These are phyloP conservation scores for Trichoderma brevicompactum DNA, from an alignment of 2,329 filamentous ascomycete genomes.

Conservation along the genomic window DNA sequence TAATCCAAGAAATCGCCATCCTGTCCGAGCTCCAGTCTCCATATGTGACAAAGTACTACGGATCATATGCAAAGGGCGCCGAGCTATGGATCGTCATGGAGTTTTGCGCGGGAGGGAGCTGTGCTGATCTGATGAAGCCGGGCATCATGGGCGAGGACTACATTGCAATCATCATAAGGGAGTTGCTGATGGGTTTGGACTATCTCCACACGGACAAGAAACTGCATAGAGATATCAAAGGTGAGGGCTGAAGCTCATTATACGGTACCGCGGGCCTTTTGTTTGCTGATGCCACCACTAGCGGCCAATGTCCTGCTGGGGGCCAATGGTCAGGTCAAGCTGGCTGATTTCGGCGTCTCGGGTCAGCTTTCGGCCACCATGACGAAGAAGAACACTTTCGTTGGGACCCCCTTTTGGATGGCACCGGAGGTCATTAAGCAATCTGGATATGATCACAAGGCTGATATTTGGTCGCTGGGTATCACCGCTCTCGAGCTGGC, in stretches of 20 bases:
- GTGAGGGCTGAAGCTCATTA: slow-evolving; percentile 50
- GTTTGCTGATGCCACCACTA: slow-evolving; percentile 42
- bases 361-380: slow-evolving; percentile 96
- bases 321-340: slow-evolving; percentile 91
- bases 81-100: slow-evolving; percentile 99
- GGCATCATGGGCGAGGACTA: slow-evolving; percentile 91
- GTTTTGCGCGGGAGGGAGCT: slow-evolving; percentile 95
- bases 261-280: background rate
- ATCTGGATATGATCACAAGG: slow-evolving; percentile 96
- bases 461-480: slow-evolving; percentile 95
- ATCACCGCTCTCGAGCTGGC: slow-evolving; percentile 93
- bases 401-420: slow-evolving; percentile 99
- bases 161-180: slow-evolving; percentile 91
- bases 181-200: slow-evolving; percentile 85
- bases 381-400: slow-evolving; percentile 99
- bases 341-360: slow-evolving; percentile 96
- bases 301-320: slow-evolving; percentile 92
- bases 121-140: slow-evolving; percentile 93
- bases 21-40: slow-evolving; percentile 94
- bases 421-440: slow-evolving; percentile 98
- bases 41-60: slow-evolving; percentile 97
- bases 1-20: slow-evolving; percentile 98
- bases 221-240: slow-evolving; percentile 94
- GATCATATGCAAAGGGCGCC: slow-evolving; percentile 92
- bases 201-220: slow-evolving; percentile 97